These are phyloP conservation scores for Cutaneotrichosporon sp. DNA, from an alignment of 1,284 basidiomycete genomes.

Conservation along the genomic window DNA sequence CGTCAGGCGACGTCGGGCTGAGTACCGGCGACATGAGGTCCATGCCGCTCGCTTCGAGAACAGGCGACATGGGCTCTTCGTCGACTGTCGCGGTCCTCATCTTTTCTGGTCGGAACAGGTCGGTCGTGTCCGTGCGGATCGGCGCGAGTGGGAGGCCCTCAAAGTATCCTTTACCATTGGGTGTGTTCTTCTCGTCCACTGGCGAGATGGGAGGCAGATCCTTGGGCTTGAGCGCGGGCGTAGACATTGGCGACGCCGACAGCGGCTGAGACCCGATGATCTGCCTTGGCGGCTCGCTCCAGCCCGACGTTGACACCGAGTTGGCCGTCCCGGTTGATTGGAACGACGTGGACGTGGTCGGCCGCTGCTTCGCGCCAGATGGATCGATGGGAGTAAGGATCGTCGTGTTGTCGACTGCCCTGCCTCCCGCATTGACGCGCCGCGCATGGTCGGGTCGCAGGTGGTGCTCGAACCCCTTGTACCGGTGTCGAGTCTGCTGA, in stretches of 20 bases:
- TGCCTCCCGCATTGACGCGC: neutral
- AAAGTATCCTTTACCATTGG: neutral
- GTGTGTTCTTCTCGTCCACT: neutral
- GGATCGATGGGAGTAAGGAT: neutral
- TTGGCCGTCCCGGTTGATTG: neutral
- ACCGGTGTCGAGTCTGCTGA: conserved; percentile 18
- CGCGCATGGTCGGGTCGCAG: conserved; percentile 18
- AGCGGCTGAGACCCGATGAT: neutral
- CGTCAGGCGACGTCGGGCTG: neutral
- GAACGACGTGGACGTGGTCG: neutral
- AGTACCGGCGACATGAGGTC: neutral
- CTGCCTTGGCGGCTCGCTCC: neutral
- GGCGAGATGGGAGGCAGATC: neutral
- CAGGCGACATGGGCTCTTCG: neutral
- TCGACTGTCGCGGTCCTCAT: neutral
- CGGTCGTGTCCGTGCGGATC: neutral
- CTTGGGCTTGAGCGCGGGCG: neutral
- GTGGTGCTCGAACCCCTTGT: conserved; percentile 32
- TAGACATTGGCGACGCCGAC: neutral
- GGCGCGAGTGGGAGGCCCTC: neutral
- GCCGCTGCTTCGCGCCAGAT: no score
- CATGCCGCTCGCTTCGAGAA: neutral
- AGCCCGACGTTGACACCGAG: neutral
- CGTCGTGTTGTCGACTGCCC: neutral
- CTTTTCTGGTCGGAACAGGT: neutral